Base-by-base conservation (phyloP, 1,139 yeast genomes). In the Debaryomycetaceae sp. region DNA sequence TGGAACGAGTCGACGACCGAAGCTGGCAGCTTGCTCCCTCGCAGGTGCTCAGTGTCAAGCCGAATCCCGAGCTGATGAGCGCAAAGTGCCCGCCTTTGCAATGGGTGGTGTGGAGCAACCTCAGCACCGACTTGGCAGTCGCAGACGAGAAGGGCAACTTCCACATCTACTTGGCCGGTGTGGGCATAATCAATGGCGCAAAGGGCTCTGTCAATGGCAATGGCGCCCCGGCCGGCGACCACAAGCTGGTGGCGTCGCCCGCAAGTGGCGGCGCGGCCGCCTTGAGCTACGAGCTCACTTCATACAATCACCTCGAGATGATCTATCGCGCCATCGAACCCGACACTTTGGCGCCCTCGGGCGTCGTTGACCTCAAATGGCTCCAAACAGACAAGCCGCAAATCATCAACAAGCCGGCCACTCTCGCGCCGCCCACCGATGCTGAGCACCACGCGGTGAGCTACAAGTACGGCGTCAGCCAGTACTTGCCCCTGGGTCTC, bases 21-120 rank as follows among this genome's bases (percentile, higher is more conserved):
- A 48, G 62, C 15, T 83, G 93, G 91, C 76, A 72, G 42, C 54
- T 82, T 36, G 78, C 86, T 0, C 61, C 67, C 4, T 72, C 78
- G 5, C 72, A 66, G 29, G 57, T 60, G 12, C 52, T 72, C 28
- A 44, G 49, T 18, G 50, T 66, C 17, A 59, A 58, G 29, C 57
- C 65, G 46, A 75, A 48, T 60, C 61, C 44, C 16, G 48, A 46
- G 23, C 40, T 42, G 12, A 24, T 43, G 4, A 9, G 22, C 3
- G 65, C 9, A 58, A 53, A 26, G 39, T 65, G 21, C 39, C 57
- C 3, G 8, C 24, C 29, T 2, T 16, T 33, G 7, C n/a, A n/a
- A 16, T 34, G 53, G 22, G 63, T 73, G 4, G 46, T 52, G 16
- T 75, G 78, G 71, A 69, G 78, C 43, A 66, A 65, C 28, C 52